Conservation (phyloP, 2,329 filamentous ascomycete genomes). For the Thermomyces lanuginosus region DNA sequence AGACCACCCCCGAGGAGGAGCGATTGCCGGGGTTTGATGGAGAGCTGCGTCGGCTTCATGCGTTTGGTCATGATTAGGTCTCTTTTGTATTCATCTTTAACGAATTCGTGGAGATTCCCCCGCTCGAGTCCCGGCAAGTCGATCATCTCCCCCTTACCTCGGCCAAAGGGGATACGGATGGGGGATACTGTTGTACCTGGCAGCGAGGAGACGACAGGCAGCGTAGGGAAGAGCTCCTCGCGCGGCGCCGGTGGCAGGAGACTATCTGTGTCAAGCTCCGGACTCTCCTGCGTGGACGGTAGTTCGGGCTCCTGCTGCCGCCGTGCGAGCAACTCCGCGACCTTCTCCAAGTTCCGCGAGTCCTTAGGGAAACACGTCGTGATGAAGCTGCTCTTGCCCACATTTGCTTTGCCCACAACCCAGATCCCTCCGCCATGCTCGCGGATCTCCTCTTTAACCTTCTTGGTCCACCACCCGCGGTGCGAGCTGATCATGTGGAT, state of each 20-base stretch:
- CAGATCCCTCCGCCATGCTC: slow-evolving; percentile 70
- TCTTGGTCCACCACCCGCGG: slow-evolving; percentile 76
- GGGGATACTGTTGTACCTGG: slow-evolving; percentile 91
- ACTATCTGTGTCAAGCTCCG: slow-evolving; percentile 18
- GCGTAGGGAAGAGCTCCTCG: slow-evolving; percentile 60
- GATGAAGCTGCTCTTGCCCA: slow-evolving; percentile 88
- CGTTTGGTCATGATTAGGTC: slow-evolving; percentile 66
- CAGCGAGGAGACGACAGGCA: slow-evolving; percentile 72
- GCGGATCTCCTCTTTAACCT: slow-evolving; percentile 75
- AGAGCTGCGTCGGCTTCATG: slow-evolving; percentile 54
- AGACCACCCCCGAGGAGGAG: slow-evolving; percentile 73
- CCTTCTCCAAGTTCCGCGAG: slow-evolving; percentile 30
- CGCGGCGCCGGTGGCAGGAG: slow-evolving; percentile 62
- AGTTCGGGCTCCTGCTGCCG: slow-evolving; percentile 10
- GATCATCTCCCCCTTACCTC: slow-evolving; percentile 74
- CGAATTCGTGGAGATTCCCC: slow-evolving; percentile 53
- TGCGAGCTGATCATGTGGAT: slow-evolving; percentile 73
- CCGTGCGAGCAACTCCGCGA: slow-evolving; percentile 19
- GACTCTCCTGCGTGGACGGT: slow-evolving; percentile 7
- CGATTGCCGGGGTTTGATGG: slow-evolving; percentile 60
- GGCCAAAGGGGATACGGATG: slow-evolving; percentile 80
- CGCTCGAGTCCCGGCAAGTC: slow-evolving; percentile 77
- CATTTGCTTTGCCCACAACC: slow-evolving; percentile 97
- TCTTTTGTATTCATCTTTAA: slow-evolving; percentile 47
- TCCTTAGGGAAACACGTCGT: slow-evolving; percentile 71